A percentile compares a stretch with the other conserved stretches of the same genome.
Evolutionary conservation across 768 basidiomycete genomes (phyloP).

Genomic region (Mycena indigotica): DNA sequence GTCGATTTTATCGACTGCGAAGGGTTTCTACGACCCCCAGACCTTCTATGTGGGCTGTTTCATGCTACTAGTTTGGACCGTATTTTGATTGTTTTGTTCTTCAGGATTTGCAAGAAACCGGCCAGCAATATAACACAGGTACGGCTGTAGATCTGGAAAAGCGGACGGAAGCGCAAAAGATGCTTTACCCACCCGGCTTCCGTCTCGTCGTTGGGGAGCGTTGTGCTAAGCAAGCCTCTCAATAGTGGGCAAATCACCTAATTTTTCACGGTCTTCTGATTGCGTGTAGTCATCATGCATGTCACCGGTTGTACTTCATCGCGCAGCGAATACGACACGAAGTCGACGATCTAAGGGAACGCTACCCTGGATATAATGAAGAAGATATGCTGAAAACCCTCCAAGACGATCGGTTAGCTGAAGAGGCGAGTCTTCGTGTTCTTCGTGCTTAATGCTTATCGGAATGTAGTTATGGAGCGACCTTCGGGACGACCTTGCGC

Average conservation of each 20-base stretch:
- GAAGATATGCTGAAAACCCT: neutral
- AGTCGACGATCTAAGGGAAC: slow-evolving; percentile 1
- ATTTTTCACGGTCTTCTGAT: neutral
- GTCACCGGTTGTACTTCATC: slow-evolving; percentile 9
- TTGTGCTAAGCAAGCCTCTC: slow-evolving; percentile 3
- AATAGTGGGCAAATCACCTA: slow-evolving; percentile 4
- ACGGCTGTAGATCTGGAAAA: neutral
- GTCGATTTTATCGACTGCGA: slow-evolving; percentile 1
- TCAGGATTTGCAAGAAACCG: slow-evolving; percentile 5
- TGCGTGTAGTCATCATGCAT: slow-evolving; percentile 13
- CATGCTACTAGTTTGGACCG: neutral
- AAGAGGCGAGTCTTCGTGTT: neutral
- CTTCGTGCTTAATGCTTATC: neutral
- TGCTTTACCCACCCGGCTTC: slow-evolving; percentile 12
- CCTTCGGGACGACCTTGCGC: neutral
- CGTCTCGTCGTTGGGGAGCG: slow-evolving; percentile 12
- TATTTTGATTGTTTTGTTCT: neutral
- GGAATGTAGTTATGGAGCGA: slow-evolving; percentile 1
- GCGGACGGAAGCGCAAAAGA: neutral
- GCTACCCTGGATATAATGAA: neutral
- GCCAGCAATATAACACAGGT: neutral
- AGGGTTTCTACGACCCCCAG: slow-evolving; percentile 9
- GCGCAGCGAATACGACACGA: slow-evolving; percentile 6
- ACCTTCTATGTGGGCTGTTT: slow-evolving; percentile 5
- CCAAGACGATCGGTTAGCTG: neutral